phyloP scores from a whole-genome alignment of 2,329 filamentous ascomycete species.

The Lachnellula hyalina region DNA sequence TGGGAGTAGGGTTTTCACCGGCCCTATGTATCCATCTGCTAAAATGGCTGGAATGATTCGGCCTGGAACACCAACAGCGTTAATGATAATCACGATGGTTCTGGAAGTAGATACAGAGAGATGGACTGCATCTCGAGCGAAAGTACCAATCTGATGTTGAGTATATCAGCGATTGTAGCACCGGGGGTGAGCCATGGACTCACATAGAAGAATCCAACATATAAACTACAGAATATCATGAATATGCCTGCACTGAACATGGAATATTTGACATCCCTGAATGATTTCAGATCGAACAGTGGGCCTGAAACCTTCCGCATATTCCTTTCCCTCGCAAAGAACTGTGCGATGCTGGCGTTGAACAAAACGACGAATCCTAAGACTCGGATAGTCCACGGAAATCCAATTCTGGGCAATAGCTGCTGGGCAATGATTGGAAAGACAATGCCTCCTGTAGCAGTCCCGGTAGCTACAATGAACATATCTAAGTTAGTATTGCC shows the following conservation, averaged over 20 bases:
- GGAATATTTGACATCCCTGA: slow-evolving; percentile 37
- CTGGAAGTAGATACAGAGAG: slow-evolving; percentile 35
- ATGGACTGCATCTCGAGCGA: slow-evolving; percentile 38
- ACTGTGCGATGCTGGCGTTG: slow-evolving; percentile 27
- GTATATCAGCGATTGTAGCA: slow-evolving; percentile 32
- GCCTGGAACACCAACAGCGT: slow-evolving; percentile 43
- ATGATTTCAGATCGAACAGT: slow-evolving; percentile 37
- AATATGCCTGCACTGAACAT: slow-evolving; percentile 38
- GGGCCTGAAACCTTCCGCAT: slow-evolving; percentile 34
- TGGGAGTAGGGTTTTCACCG: slow-evolving; percentile 45
- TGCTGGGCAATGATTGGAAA: slow-evolving; percentile 38
- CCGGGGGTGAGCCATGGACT: slow-evolving; percentile 12
- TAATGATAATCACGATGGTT: slow-evolving; percentile 19
- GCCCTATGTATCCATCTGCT: slow-evolving; percentile 40
- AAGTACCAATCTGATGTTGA: slow-evolving; percentile 24
- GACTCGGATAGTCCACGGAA: slow-evolving; percentile 38
- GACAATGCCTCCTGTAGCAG: slow-evolving; percentile 36
- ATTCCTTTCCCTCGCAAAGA: slow-evolving; percentile 35
- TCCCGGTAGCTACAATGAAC: slow-evolving; percentile 27
- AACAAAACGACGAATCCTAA: slow-evolving; percentile 40
- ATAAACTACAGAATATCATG: slow-evolving; percentile 33
- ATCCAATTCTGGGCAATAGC: slow-evolving; percentile 35
- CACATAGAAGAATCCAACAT: slow-evolving; percentile 33
- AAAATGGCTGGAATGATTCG: slow-evolving; percentile 40
- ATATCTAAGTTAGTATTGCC: no score